Evolutionary conservation across 169 alveolate species (phyloP).

Genomic region (Eimeria tenella): DNA sequence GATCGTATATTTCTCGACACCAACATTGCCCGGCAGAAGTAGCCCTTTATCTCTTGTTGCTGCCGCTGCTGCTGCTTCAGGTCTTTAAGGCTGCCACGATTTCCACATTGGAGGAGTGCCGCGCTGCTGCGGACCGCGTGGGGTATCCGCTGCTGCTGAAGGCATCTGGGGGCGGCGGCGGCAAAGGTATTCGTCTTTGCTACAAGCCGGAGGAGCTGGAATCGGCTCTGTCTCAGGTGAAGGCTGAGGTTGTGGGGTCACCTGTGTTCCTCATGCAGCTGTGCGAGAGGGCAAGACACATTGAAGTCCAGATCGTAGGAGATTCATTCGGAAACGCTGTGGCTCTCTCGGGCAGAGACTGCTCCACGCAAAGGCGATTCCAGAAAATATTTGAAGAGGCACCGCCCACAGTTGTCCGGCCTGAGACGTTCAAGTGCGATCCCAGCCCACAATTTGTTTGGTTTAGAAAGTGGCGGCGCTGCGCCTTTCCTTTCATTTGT

Average conservation of each 20-base stretch:
- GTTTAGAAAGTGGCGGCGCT: background rate
- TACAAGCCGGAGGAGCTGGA: conserved; percentile 83
- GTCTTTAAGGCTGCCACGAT: conserved; percentile 82
- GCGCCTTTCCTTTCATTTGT: background rate
- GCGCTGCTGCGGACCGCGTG: conserved; percentile 89
- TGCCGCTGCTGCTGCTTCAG: conserved; percentile 44
- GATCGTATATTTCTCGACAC: no score
- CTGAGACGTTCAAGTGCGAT: conserved; percentile 62
- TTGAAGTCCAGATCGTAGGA: conserved; percentile 94
- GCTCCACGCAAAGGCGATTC: conserved; percentile 95
- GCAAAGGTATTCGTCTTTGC: conserved; percentile 95
- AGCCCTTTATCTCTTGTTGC: conserved; percentile 10
- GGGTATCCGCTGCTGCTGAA: conserved; percentile 97
- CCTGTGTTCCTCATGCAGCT: conserved; percentile 88
- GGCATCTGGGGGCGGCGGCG: conserved; percentile 98
- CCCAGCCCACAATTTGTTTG: background rate
- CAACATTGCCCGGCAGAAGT: no score
- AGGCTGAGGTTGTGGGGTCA: conserved; percentile 85
- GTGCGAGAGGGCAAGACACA: conserved; percentile 85
- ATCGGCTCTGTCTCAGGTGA: conserved; percentile 83
- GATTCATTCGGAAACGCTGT: conserved; percentile 93
- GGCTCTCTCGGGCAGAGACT: conserved; percentile 94
- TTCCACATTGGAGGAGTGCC: conserved; percentile 88
- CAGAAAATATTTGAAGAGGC: conserved; percentile 93
- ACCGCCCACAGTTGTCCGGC: conserved; percentile 78